A percentile compares a stretch with the other conserved stretches of the same genome.
These are phyloP conservation scores for Syzygium oleosum DNA, from an alignment of 345 rosid species.

Conservation along the genomic window DNA sequence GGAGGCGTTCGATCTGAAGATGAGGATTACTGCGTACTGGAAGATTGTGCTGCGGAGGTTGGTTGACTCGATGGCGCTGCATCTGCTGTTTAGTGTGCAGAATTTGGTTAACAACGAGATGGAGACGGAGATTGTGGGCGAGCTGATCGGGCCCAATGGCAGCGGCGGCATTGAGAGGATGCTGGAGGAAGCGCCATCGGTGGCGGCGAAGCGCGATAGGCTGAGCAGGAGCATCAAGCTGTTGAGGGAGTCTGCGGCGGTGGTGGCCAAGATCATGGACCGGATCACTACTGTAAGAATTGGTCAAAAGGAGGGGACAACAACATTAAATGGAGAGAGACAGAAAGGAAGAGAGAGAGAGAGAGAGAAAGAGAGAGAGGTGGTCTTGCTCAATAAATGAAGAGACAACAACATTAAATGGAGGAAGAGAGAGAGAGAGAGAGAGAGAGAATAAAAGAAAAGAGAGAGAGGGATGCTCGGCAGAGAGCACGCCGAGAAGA, in stretches of 20 bases:
- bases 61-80: slow-evolving; percentile 12
- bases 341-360: too few relatives aligned
- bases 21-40: slow-evolving; percentile 22
- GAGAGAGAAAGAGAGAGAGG: too few relatives aligned
- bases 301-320: too few relatives aligned
- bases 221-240: slow-evolving; percentile 11
- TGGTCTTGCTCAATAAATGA: too few relatives aligned
- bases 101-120: slow-evolving; percentile 10
- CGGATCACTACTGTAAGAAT: background rate
- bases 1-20: slow-evolving; percentile 14
- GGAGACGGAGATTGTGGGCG: slow-evolving; percentile 6
- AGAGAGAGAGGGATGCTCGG: too few relatives aligned
- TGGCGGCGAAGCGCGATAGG: slow-evolving; percentile 13
- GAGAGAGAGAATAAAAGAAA: too few relatives aligned
- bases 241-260: slow-evolving; percentile 8
- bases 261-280: slow-evolving; percentile 7
- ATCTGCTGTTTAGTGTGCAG: background rate
- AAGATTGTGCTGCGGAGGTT: slow-evolving; percentile 17
- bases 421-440: too few relatives aligned
- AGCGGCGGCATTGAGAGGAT: slow-evolving; percentile 3
- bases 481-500: too few relatives aligned
- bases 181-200: slow-evolving; percentile 15
- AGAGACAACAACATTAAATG: too few relatives aligned
- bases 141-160: background rate
- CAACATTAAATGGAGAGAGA: too few relatives aligned